phyloP scores from a whole-genome alignment of 1,139 yeast genomes.

The Debaryomyces singareniensis region DNA sequence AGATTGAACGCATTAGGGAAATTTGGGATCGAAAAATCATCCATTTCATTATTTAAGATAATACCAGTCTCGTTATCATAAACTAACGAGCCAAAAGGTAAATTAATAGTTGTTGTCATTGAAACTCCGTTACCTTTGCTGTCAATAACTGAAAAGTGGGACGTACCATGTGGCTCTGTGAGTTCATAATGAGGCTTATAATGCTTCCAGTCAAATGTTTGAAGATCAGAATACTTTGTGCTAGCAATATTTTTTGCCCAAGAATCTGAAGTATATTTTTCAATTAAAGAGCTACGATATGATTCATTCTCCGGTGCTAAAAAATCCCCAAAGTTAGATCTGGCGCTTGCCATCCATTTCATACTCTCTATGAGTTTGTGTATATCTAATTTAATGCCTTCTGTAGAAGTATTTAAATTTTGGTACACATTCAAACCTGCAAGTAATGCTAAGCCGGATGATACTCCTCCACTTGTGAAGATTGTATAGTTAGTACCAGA shows the following conservation, averaged over 20 bases:
- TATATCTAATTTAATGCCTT: constrained; percentile 30
- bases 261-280: constrained; percentile 24
- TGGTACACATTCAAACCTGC: constrained; percentile 65
- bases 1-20: constrained; percentile 71
- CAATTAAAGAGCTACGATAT: constrained; percentile 19
- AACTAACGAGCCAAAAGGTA: constrained; percentile 74
- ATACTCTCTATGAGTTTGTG: constrained; percentile 77
- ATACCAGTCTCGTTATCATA: constrained; percentile 81
- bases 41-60: constrained; percentile 87
- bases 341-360: constrained; percentile 89
- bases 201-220: constrained; percentile 62
- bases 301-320: constrained; percentile 8
- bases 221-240: constrained; percentile 42
- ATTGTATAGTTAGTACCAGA: constrained; percentile 40
- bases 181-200: constrained; percentile 76
- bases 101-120: constrained; percentile 86
- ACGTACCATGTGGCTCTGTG: constrained; percentile 78
- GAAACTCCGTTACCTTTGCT: constrained; percentile 67
- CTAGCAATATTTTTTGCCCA: constrained; percentile 52
- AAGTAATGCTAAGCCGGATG: constrained; percentile 77
- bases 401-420: constrained; percentile 16
- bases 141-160: constrained; percentile 79
- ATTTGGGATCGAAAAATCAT: constrained; percentile 80
- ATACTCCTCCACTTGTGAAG: constrained; percentile 67
- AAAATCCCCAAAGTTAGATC: constrained; percentile 75